Evolutionary conservation across 495 filamentous ascomycete species (phyloP), one percentile per base, ranked within the genome.

Genomic region (Aspergillus sclerotiicarbonarius): DNA sequence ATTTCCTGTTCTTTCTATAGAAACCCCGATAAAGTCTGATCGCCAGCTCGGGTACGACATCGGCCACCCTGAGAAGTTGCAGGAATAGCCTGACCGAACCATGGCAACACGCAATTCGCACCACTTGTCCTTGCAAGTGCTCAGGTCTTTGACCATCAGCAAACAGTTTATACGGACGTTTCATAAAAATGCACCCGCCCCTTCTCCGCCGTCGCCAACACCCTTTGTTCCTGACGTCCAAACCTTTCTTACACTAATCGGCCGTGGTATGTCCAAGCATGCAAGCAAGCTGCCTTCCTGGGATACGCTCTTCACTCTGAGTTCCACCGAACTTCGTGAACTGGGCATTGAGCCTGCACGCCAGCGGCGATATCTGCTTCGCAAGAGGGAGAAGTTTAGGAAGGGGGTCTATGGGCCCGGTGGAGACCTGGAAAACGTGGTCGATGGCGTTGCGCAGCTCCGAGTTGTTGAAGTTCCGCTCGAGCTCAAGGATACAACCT

Each of bases 241-340:
- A 56, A 96, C 92, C 50, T 98, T 98, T 76, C 89, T 98, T 57
- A 89, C 82, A 6, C 73, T 96, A 31, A 98, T 98, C 75, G 94
- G 94, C 66, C 94, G 94, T 57, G 84, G 85, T 61, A 83, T 96
- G 62, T 82, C 80, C 51, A 82, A 89, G 61, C 90, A 97, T 72
- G 83, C 86, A 10, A 74, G 85, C 67, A 82, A 98, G 69, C 87
- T 98, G 59, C 84, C 87, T 5, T 86, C 87, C 30, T 98, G 94
- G 94, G 89, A 92, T 21, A 82, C 88, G 8, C 82, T 98, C 20
- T 98, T 98, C 78, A 80, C 82, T 15, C 73, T 92, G 47, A 84
- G 79, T n/a, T 90, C 88, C 1, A 59, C 76, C 21, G 87, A 98
- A 68, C 80, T 98, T 56, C 82, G 85, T 41, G 86, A 92, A 54